phyloP scores from a whole-genome alignment of 2,329 filamentous ascomycete genomes.

The Diaporthe eres region DNA sequence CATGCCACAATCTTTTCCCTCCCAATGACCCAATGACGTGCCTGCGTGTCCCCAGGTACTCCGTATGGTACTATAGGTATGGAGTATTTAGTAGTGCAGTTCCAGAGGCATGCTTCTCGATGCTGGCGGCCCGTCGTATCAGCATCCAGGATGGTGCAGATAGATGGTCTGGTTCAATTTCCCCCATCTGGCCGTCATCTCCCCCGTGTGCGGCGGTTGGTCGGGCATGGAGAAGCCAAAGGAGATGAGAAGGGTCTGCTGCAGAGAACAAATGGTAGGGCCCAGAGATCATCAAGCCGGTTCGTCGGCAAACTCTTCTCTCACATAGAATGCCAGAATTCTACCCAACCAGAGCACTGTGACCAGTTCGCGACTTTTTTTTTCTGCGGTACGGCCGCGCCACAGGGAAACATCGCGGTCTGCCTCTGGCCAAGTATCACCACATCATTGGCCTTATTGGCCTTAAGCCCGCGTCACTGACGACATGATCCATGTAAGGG shows the following conservation, averaged over 20 bases:
- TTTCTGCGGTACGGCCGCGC: conserved; percentile 12
- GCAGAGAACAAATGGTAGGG: not conserved
- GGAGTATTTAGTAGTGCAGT: not conserved
- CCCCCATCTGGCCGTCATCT: conserved; percentile 29
- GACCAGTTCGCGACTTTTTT: not conserved
- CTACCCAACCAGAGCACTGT: conserved; percentile 10
- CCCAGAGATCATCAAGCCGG: not conserved
- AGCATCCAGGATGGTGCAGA: conserved; percentile 17
- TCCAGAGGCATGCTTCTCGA: conserved; percentile 1
- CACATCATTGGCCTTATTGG: conserved; percentile 15
- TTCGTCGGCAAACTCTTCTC: conserved; percentile 22
- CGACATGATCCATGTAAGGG: not conserved
- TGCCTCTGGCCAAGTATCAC: not conserved
- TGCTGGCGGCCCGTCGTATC: conserved; percentile 31
- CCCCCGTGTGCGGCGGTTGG: not conserved
- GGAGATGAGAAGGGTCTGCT: conserved; percentile 12
- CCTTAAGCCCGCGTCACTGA: not conserved
- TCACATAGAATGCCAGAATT: conserved; percentile 20
- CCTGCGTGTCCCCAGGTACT: not conserved
- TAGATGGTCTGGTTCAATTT: conserved; percentile 23
- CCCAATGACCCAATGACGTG: conserved; percentile 2
- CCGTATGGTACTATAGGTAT: conserved; percentile 9
- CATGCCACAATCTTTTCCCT: conserved; percentile 1
- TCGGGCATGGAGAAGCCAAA: not conserved
- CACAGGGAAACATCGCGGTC: conserved; percentile 11